Evolutionary conservation across 2,329 filamentous ascomycete species (phyloP).

Genomic region (Xylaria sp.): DNA sequence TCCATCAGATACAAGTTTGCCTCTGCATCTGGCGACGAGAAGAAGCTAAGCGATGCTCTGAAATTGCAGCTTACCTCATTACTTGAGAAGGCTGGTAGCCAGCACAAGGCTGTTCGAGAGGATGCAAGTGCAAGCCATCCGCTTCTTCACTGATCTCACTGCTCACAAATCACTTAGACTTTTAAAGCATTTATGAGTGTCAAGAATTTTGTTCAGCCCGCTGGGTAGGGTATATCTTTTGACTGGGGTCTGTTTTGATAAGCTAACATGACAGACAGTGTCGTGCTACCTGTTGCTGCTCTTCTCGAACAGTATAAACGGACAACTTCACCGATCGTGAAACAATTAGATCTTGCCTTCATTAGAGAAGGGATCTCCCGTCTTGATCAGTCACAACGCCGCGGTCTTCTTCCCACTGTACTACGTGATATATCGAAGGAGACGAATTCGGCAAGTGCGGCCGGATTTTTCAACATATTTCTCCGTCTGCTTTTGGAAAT

Average conservation of each 20-base stretch:
- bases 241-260: constrained; percentile 17
- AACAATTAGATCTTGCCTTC: constrained; percentile 89
- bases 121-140: constrained; percentile 42
- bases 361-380: constrained; percentile 80
- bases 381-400: constrained; percentile 68
- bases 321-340: constrained; percentile 76
- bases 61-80: constrained; percentile 83
- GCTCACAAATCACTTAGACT: constrained; percentile 53
- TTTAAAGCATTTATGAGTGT: constrained; percentile 64
- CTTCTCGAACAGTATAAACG: constrained; percentile 92
- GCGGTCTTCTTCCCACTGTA: constrained; percentile 76
- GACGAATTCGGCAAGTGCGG: constrained; percentile 59
- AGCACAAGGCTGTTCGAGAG: constrained; percentile 79
- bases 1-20: constrained; percentile 51
- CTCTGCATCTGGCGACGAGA: constrained; percentile 76
- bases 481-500: constrained; percentile 79
- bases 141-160: not conserved
- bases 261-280: constrained; percentile 53
- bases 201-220: constrained; percentile 65
- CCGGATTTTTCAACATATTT: constrained; percentile 84
- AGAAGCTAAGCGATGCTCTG: constrained; percentile 81
- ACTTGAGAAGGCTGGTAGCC: constrained; percentile 86
- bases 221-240: constrained; percentile 54
- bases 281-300: constrained; percentile 85
- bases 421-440: constrained; percentile 73